phyloP scores from a whole-genome alignment of 768 basidiomycete species.

The Suillus subluteus region DNA sequence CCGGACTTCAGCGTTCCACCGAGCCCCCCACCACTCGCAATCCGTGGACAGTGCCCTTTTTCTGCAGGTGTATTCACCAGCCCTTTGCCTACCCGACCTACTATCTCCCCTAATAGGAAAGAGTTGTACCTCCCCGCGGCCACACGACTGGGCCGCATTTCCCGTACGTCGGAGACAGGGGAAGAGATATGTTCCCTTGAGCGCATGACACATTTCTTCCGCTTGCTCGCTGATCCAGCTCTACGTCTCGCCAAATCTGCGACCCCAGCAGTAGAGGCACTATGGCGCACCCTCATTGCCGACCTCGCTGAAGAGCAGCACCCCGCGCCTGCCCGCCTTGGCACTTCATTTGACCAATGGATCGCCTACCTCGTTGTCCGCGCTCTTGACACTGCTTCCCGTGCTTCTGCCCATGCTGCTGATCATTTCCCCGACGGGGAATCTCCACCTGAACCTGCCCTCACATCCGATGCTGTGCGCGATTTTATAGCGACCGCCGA shows the following conservation, averaged over 20 bases:
- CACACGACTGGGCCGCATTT: not conserved
- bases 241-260: not conserved
- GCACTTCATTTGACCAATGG: not conserved
- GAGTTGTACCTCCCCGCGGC: not conserved
- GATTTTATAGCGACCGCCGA: not conserved
- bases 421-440: not conserved
- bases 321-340: not conserved
- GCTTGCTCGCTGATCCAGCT: not conserved
- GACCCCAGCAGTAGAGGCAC: not conserved
- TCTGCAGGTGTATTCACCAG: not conserved
- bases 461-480: not conserved
- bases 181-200: not conserved
- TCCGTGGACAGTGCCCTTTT: not conserved
- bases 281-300: not conserved
- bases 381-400: not conserved
- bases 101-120: not conserved
- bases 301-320: not conserved
- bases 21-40: not conserved
- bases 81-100: not conserved
- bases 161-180: not conserved
- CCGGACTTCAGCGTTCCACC: conserved; percentile 9
- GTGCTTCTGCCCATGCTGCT: not conserved
- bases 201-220: not conserved
- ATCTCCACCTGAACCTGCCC: not conserved
- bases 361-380: not conserved